Conservation (phyloP, 1,284 basidiomycete species). For the Ganoderma resinaceum region DNA sequence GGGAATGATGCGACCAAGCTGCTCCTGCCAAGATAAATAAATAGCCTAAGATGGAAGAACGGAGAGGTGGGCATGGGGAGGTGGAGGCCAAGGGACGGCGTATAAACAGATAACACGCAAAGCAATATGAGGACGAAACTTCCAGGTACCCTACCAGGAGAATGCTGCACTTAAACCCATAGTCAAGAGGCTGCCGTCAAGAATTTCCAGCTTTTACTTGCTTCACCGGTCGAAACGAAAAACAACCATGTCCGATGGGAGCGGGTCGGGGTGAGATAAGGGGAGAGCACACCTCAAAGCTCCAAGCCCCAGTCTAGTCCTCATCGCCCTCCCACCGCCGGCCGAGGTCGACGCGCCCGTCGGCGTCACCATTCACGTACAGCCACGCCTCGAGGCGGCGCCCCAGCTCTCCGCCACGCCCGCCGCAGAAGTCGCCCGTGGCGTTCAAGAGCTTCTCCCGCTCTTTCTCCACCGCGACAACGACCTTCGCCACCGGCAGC, state of each 20-base stretch:
- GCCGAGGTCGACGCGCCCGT: constrained; percentile 39
- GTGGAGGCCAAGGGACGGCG: not conserved
- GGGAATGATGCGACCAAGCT: not conserved
- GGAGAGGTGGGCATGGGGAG: not conserved
- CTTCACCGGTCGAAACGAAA: not conserved
- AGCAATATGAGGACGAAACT: not conserved
- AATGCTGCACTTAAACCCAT: not conserved
- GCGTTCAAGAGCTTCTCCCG: constrained; percentile 70
- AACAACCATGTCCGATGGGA: not conserved
- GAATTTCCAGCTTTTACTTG: not conserved
- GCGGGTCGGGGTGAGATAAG: not conserved
- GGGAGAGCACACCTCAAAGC: not conserved
- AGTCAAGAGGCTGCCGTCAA: not conserved
- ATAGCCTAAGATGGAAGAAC: not conserved
- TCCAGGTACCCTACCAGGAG: not conserved
- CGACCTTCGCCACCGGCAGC: constrained; percentile 27
- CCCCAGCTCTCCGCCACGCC: constrained; percentile 77
- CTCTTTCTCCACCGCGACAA: constrained; percentile 60
- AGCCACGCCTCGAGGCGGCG: constrained; percentile 77
- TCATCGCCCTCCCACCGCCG: constrained; percentile 40
- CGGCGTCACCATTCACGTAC: constrained; percentile 42
- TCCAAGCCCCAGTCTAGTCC: not conserved
- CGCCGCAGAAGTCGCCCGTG: constrained; percentile 77
- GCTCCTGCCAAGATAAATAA: constrained; percentile 15
- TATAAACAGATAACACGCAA: not conserved